phyloP scores from a whole-genome alignment of 192 early-diverging fungal species.

The Coemansia sp. region DNA sequence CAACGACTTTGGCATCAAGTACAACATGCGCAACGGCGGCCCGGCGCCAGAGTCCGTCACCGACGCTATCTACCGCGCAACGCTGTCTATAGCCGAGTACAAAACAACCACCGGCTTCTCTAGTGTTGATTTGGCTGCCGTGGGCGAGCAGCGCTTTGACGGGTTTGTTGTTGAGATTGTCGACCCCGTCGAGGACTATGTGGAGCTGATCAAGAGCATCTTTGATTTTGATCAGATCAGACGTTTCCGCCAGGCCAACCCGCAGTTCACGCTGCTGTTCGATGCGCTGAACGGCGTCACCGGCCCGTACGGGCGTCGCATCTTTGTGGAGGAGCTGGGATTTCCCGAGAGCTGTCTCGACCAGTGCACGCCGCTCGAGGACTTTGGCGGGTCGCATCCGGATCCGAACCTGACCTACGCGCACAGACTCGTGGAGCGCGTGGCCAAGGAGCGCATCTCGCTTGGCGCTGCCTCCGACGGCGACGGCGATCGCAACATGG shows the following conservation, averaged over 20 bases:
- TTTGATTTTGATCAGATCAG: constrained; percentile 91
- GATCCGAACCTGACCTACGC: constrained; percentile 99
- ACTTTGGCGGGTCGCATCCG: constrained; percentile 96
- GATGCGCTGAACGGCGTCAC: constrained; percentile 98
- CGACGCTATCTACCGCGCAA: constrained; percentile 84
- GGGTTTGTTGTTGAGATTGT: constrained; percentile 81
- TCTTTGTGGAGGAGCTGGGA: constrained; percentile 90
- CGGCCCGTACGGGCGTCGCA: constrained; percentile 84
- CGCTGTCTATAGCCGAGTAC: constrained; percentile 74
- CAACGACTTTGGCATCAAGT: constrained; percentile 99
- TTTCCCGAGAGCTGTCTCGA: constrained; percentile 76
- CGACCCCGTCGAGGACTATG: constrained; percentile 88
- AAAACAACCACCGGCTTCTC: constrained; percentile 43
- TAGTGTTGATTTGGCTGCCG: constrained; percentile 70
- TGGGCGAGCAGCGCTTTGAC: constrained; percentile 65
- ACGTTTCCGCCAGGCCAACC: constrained; percentile 68
- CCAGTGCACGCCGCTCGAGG: constrained; percentile 76
- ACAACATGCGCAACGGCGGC: constrained; percentile 94
- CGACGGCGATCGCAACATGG: constrained; percentile 98
- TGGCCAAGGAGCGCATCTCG: constrained; percentile 72
- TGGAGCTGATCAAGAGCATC: constrained; percentile 78
- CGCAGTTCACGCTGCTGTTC: constrained; percentile 84
- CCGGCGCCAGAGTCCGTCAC: constrained; percentile 96
- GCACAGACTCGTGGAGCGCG: constrained; percentile 87
- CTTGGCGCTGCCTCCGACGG: constrained; percentile 98